Evolutionary conservation across 371 early-diverging fungal species (phyloP), one percentile per base, ranked within the genome.

Genomic region (Parasitella parasitica): DNA sequence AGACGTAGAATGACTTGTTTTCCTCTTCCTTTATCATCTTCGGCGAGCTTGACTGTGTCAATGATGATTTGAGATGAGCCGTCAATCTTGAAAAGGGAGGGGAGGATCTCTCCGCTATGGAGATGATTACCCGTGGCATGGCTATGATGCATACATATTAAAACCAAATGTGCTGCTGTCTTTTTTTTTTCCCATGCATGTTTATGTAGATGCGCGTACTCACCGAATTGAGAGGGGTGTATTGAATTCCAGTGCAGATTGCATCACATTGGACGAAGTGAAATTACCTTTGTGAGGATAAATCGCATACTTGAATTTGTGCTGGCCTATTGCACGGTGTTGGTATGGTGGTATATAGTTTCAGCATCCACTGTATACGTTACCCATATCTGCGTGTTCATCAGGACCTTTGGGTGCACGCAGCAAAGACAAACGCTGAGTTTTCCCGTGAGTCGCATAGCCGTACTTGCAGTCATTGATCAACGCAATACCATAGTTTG

Each of bases 391-490:
- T n/a, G 81, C 79, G 54, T 82, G 57, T 22, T 72, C 82, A 72
- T 88, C 87, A 1, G 91, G 91, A 1, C 86, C 86, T 76, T 97
- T 98, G 16, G 97, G 94, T 0, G 96, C 75, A 5, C 96, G 83
- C 48, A 98, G 71, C 12, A 98, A 64, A 1, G 94, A 90, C 48
- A 98, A 70, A 0, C 92, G 72, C 81, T 97, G 96, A 0, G 85
- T 79, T 55, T 91, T 92, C 9, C 80, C 91, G 54, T 92, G 87
- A 22, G 89, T 89, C 0, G 96, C 85, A 75, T 92, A 93, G 7
- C 93, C 91, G 62, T 92, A 95, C 61, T 92, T 96, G 87, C 94
- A 89, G 71, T 98, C 96, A 70, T 94, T 97, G 57, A 97, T 66
- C 55, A 98, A 71, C 0, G 97, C 89, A n/a, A 96, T 90, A 46